Percentiles rank a stretch among this genome's conserved stretches.
These are phyloP conservation scores for Sugiyamaella floridensis DNA, from an alignment of 805 yeast genomes.

Conservation along the genomic window DNA sequence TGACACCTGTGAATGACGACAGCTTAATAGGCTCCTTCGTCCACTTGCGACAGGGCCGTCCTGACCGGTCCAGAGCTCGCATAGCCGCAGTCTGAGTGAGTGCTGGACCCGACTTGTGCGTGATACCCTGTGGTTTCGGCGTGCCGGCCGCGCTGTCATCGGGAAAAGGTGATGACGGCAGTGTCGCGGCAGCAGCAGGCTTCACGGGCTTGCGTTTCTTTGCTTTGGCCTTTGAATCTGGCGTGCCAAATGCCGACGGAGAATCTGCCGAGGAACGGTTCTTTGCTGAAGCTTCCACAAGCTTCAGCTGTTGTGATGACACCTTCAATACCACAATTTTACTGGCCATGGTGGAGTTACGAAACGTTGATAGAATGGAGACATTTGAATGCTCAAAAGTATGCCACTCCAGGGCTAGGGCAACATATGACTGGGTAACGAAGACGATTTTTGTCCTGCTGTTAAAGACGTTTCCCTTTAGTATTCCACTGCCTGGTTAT, in stretches of 20 bases:
- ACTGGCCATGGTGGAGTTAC: background rate
- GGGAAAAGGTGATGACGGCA: constrained; percentile 3
- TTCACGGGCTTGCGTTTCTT: background rate
- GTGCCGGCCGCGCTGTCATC: constrained; percentile 4
- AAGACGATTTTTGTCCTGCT: too few species aligned
- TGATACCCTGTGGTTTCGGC: constrained; percentile 6
- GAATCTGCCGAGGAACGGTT: background rate
- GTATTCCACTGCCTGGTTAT: too few species aligned
- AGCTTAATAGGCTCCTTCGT: constrained; percentile 33
- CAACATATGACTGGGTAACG: background rate
- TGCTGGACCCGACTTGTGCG: constrained; percentile 21
- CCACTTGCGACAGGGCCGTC: constrained; percentile 42
- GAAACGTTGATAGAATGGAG: background rate
- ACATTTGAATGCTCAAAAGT: too few species aligned
- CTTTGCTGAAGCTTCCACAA: background rate
- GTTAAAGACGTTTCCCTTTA: too few species aligned
- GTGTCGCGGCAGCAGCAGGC: constrained; percentile 2
- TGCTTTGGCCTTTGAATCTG: constrained; percentile 1
- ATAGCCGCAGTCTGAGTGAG: constrained; percentile 24
- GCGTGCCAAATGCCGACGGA: background rate
- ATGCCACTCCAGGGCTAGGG: background rate
- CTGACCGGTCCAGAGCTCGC: constrained; percentile 38
- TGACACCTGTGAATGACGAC: constrained; percentile 42
- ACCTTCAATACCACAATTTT: constrained; percentile 17
- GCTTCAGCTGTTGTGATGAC: constrained; percentile 2